phyloP scores from a whole-genome alignment of 2,329 filamentous ascomycete genomes.

The Periconia sp. region DNA sequence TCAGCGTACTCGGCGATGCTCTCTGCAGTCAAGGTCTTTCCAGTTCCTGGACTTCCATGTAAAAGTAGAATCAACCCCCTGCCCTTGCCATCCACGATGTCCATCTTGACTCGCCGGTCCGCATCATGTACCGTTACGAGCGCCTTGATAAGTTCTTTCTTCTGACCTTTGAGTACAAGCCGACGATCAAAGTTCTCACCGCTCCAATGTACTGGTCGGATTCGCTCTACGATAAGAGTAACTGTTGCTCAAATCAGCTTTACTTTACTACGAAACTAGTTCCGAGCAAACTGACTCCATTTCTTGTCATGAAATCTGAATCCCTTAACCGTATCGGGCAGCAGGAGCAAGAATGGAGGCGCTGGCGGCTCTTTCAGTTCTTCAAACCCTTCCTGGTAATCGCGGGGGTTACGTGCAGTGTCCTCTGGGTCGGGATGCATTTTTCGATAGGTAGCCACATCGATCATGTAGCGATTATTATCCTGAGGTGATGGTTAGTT shows the following conservation, averaged over 20 bases:
- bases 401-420: neutral
- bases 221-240: too few relatives aligned
- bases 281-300: too few relatives aligned
- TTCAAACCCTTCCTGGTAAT: neutral
- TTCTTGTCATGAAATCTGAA: too few relatives aligned
- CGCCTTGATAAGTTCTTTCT: conserved; percentile 52
- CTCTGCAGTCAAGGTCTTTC: conserved; percentile 12
- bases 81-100: conserved; percentile 4
- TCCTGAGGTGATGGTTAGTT: neutral
- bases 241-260: too few relatives aligned
- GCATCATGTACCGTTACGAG: conserved; percentile 46
- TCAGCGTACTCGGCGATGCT: conserved; percentile 4
- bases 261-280: too few relatives aligned
- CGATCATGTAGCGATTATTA: neutral
- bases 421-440: neutral
- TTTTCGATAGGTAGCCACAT: neutral
- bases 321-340: too few relatives aligned
- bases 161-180: conserved; percentile 53
- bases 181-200: neutral
- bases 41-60: conserved; percentile 10
- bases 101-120: neutral
- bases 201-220: conserved; percentile 2
- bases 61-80: conserved; percentile 14
- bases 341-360: neutral
- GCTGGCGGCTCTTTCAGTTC: neutral